Base-by-base conservation (phyloP, 2,329 filamentous ascomycete species). In the Phialocephala sp. region DNA sequence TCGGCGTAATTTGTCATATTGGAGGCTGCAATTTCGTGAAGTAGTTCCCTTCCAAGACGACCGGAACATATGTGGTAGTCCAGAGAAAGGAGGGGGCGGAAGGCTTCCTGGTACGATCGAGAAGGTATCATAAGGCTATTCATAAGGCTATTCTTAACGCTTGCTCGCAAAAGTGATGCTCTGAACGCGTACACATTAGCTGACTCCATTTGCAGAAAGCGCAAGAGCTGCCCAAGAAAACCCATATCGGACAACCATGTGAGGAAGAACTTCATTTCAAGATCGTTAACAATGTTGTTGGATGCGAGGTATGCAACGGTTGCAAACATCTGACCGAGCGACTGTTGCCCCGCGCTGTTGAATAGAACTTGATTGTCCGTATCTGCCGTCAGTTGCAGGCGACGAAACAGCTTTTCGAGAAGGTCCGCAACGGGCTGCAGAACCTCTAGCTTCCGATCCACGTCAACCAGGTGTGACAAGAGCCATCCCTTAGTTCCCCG, bases 401-500 rank as follows among this genome's bases (percentile, higher is more conserved):
- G 2, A 41, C 11, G 37, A 18, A 41, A 8, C 9, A 41, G 9
- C 9, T 5, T 41, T 41, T 41, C 37, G 11, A 41, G 11, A 18
- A 41, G 2, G 37, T 41, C 37, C 32, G 32, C 52, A 56, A 56
- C 52, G 52, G 24, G 52, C 52, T 56, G 52, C 32, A 56, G 52
- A 56, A 22, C 22, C 22, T 56, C 52, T 36, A 56, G 52, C 52
- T 56, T 56, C 32, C 9, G 22, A 36, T 56, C 52, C n/a, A 56
- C 52, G 52, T 22, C 52, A 18, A 56, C 52, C 32, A 56, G 52
- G 52, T 56, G 52, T 56, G 52, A 27, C 2, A 56, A 35, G 52
- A 56, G 52, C 52, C 52, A 56, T 36, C 52, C 52, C 24, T 56
- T 36, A 56, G 52, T 27, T 27, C 52, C 52, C 20, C 32, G 22